Percentiles rank a stretch among this genome's conserved stretches.
phyloP scores from a whole-genome alignment of 164 flowering plant species.

The Amborella trichopoda region DNA sequence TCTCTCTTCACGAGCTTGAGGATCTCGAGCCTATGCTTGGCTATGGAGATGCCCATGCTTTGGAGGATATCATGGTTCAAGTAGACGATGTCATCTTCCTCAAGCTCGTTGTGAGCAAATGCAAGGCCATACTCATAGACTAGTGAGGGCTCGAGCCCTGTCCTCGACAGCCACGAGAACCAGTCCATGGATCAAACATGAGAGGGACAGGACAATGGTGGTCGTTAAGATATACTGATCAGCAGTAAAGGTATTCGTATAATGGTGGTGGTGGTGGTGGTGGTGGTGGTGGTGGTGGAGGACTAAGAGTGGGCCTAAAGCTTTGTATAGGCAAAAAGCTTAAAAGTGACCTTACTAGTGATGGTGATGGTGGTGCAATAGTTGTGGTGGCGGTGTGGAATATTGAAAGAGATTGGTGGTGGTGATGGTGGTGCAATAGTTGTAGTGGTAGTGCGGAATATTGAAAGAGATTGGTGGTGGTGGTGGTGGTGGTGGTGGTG shows the following conservation, averaged over 20 bases:
- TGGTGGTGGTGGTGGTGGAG: not conserved
- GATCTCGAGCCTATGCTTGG: constrained; percentile 80
- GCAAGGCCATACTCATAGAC: constrained; percentile 49
- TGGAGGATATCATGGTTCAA: constrained; percentile 84
- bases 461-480: too few species aligned
- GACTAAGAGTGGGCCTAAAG: too few species aligned
- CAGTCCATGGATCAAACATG: constrained; percentile 52
- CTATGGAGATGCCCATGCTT: constrained; percentile 70
- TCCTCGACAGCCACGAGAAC: constrained; percentile 71
- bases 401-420: too few species aligned
- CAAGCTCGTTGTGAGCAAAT: constrained; percentile 59
- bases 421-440: too few species aligned
- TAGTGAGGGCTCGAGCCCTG: constrained; percentile 40
- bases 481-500: too few species aligned
- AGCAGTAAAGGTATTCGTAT: not conserved
- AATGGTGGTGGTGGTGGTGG: not conserved
- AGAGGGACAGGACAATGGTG: constrained; percentile 4
- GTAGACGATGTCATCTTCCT: constrained; percentile 40
- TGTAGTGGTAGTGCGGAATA: too few species aligned
- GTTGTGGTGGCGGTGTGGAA: too few species aligned
- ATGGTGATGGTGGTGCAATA: too few species aligned
- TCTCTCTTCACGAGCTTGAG: constrained; percentile 62
- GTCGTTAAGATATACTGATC: not conserved
- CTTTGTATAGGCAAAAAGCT: too few species aligned
- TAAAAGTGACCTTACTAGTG: too few species aligned